Conservation (phyloP, 306 rosid genomes). For the Ceratonia siliqua region DNA sequence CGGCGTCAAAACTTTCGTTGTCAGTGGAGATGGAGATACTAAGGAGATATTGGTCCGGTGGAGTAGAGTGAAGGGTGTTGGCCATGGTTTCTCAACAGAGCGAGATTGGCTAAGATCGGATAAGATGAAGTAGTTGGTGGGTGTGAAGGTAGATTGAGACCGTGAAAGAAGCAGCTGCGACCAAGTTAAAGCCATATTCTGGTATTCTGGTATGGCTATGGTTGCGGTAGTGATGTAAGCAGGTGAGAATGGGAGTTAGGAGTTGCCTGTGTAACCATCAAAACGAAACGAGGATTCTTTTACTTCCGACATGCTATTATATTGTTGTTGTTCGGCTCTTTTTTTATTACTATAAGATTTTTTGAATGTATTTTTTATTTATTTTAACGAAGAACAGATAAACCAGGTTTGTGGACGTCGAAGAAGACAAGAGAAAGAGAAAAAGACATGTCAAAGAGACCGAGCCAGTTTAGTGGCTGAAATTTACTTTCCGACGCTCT, state of each 20-base stretch:
- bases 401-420: no score
- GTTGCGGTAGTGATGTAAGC: conserved; percentile 50
- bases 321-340: no score
- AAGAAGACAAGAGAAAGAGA: no score
- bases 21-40: conserved; percentile 29
- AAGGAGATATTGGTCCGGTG: conserved; percentile 33
- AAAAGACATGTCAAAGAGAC: no score
- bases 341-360: no score
- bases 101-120: conserved; percentile 42
- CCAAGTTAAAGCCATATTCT: conserved; percentile 60
- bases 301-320: conserved; percentile 10
- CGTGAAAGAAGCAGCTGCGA: conserved; percentile 54
- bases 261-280: conserved; percentile 27
- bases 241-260: conserved; percentile 28
- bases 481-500: not conserved
- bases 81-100: conserved; percentile 32
- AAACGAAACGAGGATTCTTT: conserved; percentile 13
- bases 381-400: no score
- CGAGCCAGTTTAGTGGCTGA: conserved; percentile 19
- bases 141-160: conserved; percentile 40
- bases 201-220: conserved; percentile 28
- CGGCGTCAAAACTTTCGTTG: conserved; percentile 20
- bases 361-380: no score
- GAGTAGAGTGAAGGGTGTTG: conserved; percentile 27
- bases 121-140: conserved; percentile 45